Evolutionary conservation across 2,329 filamentous ascomycete genomes (phyloP).

Genomic region (Colletotrichum sublineola): DNA sequence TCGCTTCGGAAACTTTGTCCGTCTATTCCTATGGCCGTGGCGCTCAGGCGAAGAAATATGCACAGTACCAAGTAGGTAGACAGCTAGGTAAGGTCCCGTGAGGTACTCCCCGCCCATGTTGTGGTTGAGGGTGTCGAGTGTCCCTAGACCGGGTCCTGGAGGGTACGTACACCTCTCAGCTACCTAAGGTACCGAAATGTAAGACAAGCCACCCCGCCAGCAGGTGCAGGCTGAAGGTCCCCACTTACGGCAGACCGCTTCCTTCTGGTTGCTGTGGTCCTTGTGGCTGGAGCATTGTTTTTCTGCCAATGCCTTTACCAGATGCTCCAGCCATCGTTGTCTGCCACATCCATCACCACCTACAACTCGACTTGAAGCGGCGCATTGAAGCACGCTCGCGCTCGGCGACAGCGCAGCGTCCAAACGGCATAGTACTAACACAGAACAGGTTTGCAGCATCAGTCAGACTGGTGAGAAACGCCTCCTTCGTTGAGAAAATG

Average conservation of each 20-base stretch:
- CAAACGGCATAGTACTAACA: constrained; percentile 45
- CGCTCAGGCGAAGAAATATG: background rate
- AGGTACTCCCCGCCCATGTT: background rate
- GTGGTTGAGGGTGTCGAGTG: background rate
- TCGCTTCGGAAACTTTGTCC: background rate
- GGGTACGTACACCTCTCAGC: constrained; percentile 7
- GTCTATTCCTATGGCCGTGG: background rate
- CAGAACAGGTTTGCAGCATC: constrained; percentile 39
- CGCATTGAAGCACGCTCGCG: constrained; percentile 39
- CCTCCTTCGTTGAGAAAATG: background rate
- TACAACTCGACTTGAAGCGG: constrained; percentile 37
- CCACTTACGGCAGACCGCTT: constrained; percentile 35
- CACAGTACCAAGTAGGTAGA: background rate
- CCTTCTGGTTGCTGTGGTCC: constrained; percentile 38
- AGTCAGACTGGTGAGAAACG: constrained; percentile 22
- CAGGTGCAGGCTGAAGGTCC: constrained; percentile 13
- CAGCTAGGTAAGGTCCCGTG: background rate
- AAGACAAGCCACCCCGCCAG: constrained; percentile 26
- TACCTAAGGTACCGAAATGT: background rate
- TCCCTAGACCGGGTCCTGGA: background rate
- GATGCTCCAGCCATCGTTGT: constrained; percentile 9
- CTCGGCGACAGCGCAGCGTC: constrained; percentile 41
- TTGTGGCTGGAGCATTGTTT: constrained; percentile 42
- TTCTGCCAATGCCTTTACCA: constrained; percentile 35
- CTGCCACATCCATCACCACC: constrained; percentile 32